Evolutionary conservation across 345 rosid genomes (phyloP), one percentile per base, ranked within the genome.

Genomic region (Gossypioides kirkii): DNA sequence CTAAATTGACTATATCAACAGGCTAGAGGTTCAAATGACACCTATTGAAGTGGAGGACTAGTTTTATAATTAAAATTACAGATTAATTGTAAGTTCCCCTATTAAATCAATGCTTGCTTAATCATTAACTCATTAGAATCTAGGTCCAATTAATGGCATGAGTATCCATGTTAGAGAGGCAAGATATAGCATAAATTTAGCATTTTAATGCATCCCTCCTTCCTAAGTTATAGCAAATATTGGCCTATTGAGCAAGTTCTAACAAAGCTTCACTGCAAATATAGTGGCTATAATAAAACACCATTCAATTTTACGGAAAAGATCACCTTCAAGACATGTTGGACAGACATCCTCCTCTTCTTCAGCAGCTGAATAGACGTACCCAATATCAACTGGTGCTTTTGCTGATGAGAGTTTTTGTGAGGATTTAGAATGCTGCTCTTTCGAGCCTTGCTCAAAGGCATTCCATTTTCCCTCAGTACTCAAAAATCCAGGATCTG

Each of bases 301-400:
- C 22, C 55, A 25, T 18, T 52, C 70, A 56, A 56, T 23, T 14
- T 10, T 70, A 69, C 28, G 52, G 61, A 74, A 56, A 74, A 61
- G 46, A 73, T 65, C 86, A 95, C 99, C 99, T 78, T 95, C 99
- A 76, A 92, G 99, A 82, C 99, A 95, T 6, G 99, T 95, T 61
- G 98, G 99, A 72, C 99, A 95, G 72, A 87, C 84, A 79, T 95
- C 99, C 82, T 95, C 99, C 11, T 95, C 98, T 68, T 95, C 98
- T 68, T 95, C 98, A 23, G 94, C 75, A 12, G 85, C 70, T 26
- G 85, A 58, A 84, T 86, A 88, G 70, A 87, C 8, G 46, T 81
- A 79, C 47, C 86, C 93, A 73, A 78, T 61, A 71, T 86, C 81
- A 64, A 79, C 69, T 12, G 79, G 66, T 49, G 85, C 71, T 80